These are phyloP conservation scores for Chaetomium globosum DNA, from an alignment of 2,329 filamentous ascomycete genomes.

Conservation along the genomic window DNA sequence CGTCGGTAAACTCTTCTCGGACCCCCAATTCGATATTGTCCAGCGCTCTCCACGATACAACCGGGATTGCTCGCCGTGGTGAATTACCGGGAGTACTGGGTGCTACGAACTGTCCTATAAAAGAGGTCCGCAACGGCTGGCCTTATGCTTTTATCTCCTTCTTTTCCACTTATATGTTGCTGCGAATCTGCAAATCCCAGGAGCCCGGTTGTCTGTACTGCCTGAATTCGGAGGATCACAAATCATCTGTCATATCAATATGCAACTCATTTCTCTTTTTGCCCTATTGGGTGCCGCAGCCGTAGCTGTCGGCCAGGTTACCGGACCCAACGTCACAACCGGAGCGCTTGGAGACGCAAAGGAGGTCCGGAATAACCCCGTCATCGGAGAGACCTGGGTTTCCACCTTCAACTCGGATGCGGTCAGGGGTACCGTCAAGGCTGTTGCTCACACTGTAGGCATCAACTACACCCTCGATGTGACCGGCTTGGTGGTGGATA, in stretches of 20 bases:
- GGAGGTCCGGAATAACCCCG: conserved; percentile 35
- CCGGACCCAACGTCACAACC: conserved; percentile 25
- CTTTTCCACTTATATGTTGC: background rate
- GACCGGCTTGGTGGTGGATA: conserved; percentile 31
- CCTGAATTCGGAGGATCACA: background rate
- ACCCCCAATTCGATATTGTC: conserved; percentile 19
- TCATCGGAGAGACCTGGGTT: conserved; percentile 34
- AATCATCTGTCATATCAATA: background rate
- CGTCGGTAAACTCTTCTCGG: conserved; percentile 11
- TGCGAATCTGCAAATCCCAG: background rate
- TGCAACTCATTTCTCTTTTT: conserved; percentile 6
- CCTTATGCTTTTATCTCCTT: background rate
- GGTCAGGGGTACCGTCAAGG: conserved; percentile 35
- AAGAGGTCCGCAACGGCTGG: background rate
- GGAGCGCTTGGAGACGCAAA: conserved; percentile 36
- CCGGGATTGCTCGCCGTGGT: background rate
- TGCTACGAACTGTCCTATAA: background rate
- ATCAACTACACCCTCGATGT: conserved; percentile 37
- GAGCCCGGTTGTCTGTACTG: background rate
- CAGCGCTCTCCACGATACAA: background rate
- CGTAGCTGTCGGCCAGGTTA: conserved; percentile 27
- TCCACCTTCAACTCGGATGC: conserved; percentile 33
- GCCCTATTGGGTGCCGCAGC: conserved; percentile 28
- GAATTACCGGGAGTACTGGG: background rate
- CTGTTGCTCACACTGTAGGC: conserved; percentile 30